phyloP scores from a whole-genome alignment of 2,329 filamentous ascomycete genomes.

The Monilinia fructicola region DNA sequence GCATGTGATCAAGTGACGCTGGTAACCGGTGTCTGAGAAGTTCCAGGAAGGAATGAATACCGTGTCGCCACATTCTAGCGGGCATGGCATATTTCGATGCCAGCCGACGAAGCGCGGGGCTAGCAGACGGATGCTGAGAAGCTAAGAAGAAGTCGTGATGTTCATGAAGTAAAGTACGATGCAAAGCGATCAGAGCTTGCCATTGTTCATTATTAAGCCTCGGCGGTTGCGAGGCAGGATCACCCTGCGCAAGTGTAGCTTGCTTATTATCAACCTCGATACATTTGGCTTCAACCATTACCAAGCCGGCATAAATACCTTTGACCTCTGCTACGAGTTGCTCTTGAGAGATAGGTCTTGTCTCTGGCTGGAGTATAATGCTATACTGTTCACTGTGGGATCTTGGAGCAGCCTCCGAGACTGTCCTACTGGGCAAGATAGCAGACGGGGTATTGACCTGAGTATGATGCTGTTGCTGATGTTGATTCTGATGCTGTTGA shows the following conservation, averaged over 20 bases:
- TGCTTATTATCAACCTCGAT: conserved; percentile 76
- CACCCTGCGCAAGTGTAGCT: conserved; percentile 51
- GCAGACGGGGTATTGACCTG: not conserved
- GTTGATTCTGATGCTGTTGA: conserved; percentile 14
- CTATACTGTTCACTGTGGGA: conserved; percentile 56
- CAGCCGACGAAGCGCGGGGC: conserved; percentile 62
- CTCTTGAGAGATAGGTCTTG: conserved; percentile 45
- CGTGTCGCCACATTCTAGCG: conserved; percentile 88
- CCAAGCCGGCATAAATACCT: conserved; percentile 73
- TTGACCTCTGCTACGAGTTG: conserved; percentile 39
- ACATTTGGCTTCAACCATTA: conserved; percentile 85
- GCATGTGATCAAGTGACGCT: conserved; percentile 79
- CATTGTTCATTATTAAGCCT: conserved; percentile 68
- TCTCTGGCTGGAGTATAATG: conserved; percentile 50
- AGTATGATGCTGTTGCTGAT: conserved; percentile 9
- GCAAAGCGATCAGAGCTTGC: conserved; percentile 79
- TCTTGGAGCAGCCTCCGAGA: conserved; percentile 43
- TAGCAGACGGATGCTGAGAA: conserved; percentile 79
- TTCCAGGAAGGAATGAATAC: conserved; percentile 83
- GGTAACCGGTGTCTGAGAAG: conserved; percentile 73
- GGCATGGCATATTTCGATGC: conserved; percentile 88
- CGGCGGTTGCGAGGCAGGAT: conserved; percentile 42
- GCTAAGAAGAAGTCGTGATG: conserved; percentile 87
- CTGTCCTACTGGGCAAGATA: conserved; percentile 12
- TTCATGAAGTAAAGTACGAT: conserved; percentile 77